These are phyloP conservation scores for Meredithiella fracta DNA, from an alignment of 2,329 filamentous ascomycete genomes.

Conservation along the genomic window DNA sequence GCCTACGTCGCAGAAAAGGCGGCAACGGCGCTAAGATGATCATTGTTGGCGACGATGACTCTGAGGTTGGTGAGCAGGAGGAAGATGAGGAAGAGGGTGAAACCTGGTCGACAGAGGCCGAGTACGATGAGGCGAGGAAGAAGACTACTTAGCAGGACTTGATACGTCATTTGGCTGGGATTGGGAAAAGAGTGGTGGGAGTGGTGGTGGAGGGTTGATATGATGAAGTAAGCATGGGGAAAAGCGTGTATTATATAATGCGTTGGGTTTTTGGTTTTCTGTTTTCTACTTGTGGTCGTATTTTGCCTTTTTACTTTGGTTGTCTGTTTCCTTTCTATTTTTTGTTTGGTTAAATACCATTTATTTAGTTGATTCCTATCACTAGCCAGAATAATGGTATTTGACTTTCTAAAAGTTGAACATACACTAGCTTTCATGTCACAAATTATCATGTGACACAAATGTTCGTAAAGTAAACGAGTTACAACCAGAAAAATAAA, in stretches of 20 bases:
- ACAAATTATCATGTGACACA: not conserved
- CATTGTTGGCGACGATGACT: conserved; percentile 26
- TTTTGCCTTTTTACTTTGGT: no score
- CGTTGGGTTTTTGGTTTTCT: no score
- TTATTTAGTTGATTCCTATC: not conserved
- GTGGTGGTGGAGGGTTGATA: no score
- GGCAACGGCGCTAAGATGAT: conserved; percentile 24
- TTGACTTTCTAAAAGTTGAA: not conserved
- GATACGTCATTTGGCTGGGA: not conserved
- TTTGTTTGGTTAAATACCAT: not conserved
- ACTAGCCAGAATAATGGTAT: not conserved
- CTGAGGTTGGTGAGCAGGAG: conserved; percentile 26
- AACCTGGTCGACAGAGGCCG: conserved; percentile 26
- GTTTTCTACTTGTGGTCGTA: no score
- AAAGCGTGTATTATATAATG: no score
- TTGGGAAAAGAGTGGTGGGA: no score
- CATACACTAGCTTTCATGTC: no score
- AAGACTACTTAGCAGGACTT: conserved; percentile 19
- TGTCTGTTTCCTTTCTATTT: not conserved
- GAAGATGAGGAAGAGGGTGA: conserved; percentile 21
- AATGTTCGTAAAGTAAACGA: not conserved
- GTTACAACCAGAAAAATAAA: not conserved
- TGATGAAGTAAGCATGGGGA: no score
- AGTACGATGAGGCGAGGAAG: conserved; percentile 28
- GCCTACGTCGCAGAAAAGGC: conserved; percentile 40